A percentile compares a stretch with the other conserved stretches of the same genome.
These are phyloP conservation scores for Phytophthora kernoviae DNA, from an alignment of 352 stramenopile species.

Conservation along the genomic window DNA sequence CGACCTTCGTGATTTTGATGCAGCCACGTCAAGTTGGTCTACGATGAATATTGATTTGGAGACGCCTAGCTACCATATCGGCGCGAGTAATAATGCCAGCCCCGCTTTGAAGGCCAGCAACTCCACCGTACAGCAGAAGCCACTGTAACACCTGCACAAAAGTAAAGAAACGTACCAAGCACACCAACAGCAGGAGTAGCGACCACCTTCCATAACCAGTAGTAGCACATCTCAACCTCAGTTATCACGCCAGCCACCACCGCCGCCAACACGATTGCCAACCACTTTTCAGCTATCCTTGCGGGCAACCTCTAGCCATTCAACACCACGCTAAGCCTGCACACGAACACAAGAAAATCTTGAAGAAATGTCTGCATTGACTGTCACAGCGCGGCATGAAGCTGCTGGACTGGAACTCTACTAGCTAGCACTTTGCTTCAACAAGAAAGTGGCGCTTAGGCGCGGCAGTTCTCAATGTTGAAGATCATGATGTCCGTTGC, in stretches of 20 bases:
- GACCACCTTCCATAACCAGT: constrained; percentile 5
- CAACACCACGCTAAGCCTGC: constrained; percentile 2
- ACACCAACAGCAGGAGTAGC: neutral
- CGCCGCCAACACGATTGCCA: neutral
- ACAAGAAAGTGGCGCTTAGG: constrained; percentile 31
- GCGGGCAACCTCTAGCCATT: constrained; percentile 23
- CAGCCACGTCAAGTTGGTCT: constrained; percentile 12
- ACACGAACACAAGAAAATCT: neutral
- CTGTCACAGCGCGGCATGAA: constrained; percentile 4
- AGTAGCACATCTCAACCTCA: neutral
- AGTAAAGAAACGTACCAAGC: constrained; percentile 1
- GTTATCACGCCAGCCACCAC: constrained; percentile 9
- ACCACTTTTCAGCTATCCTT: constrained; percentile 21
- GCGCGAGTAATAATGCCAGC: constrained; percentile 2
- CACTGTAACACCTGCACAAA: neutral
- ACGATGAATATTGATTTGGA: neutral
- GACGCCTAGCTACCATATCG: neutral
- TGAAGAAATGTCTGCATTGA: constrained; percentile 19
- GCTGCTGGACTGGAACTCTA: constrained; percentile 8
- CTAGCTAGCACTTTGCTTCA: constrained; percentile 4
- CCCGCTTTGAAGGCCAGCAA: constrained; percentile 2
- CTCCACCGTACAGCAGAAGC: constrained; percentile 1
- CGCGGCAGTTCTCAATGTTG: constrained; percentile 95
- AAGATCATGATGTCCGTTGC: constrained; percentile 98
- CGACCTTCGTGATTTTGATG: constrained; percentile 13